Evolutionary conservation across 495 filamentous ascomycete species (phyloP), one percentile per base, ranked within the genome.

Genomic region (Evansstolkia leycettana): DNA sequence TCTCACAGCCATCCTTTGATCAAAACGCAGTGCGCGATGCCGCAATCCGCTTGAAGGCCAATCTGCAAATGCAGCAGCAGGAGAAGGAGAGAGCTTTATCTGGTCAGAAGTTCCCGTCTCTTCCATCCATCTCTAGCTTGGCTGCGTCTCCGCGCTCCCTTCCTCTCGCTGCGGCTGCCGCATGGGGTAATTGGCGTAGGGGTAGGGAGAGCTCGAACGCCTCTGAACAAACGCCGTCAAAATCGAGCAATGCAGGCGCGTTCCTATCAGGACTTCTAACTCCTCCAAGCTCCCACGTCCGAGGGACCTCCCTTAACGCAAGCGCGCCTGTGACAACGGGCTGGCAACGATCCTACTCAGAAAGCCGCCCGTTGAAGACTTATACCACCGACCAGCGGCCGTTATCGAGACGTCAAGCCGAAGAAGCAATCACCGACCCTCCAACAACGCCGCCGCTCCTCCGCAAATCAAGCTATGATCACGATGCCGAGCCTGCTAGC

Each of bases 21-120:
- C 68, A 71, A 23, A 71, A 82, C 40, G 69, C 72, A 11, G 79
- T 94, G 37, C 80, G 79, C 41, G 87, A 96, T 52, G 84, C 86
- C 7, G 85, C 87, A 20, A 94, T 95, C 44, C 78, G 90, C 6
- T 73, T 98, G 38, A 86, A 84, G 49, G 82, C 92, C 13, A 95
- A 90, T 47, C 69, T 98, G 12, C 83, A 96, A 54, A 98, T 98
- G 90, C 87, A 96, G 48, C 83, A 84, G 54, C 85, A 94, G 50
- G 90, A 93, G 53, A 81, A 80, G 13, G 92, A 96, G 48, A 66
- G 82, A 36, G 71, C 80, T 4, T 44, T 64, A 31, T 50, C 57
- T 16, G 65, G 66, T 10, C 61, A 67, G 27, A 38, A 51, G 11
- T 67, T 72, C 34, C 62, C 71, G 15, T 66, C 62, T 2, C 54